Base-by-base conservation (phyloP, 2,329 filamentous ascomycete species). In the Tolypocladium album region DNA sequence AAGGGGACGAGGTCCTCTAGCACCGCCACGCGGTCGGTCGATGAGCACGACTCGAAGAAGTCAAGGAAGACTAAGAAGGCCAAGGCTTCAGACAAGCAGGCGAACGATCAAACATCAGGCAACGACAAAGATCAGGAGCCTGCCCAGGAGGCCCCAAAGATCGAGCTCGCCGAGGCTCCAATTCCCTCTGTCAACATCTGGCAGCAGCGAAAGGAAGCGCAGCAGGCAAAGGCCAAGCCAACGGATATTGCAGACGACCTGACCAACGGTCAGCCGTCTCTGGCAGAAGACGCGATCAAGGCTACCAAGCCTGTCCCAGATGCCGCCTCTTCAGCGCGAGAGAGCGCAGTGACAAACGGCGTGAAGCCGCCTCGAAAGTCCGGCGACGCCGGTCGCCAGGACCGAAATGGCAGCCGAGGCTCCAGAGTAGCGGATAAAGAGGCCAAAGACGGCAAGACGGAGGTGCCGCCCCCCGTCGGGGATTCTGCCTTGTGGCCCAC, bases 401-500 rank as follows among this genome's bases (percentile, higher is more conserved):
- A 75, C 60, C 68, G 72, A 60, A 78, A 78, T 59, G 75, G 77
- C 53, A 78, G 78, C 61, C 77, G 82, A 55, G 81, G 80, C 11
- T 74, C 74, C 59, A 77, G 80, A 61, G 64, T 68, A 22, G 67
- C 70, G 3, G 80, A 82, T 24, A 81, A 76, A 64, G 77, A 78
- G 15, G 71, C 64, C 15, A 64, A 63, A 55, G 67, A 73, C 52
- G 61, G 57, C 61, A 74, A 71, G 63, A 59, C 67, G 17, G 75
- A 74, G 31, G 63, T 74, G 2, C 70, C 78, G 5, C 89, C 89
- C 34, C 81, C 89, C 2, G 88, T 90, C 55, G 86, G 83, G 61
- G 92, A 97, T 72, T 82, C 90, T 57, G 78, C 85, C 58, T 86
- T 86, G 24, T 99, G 94, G 94, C 94, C 94, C 20, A 97, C 93